Percentiles rank a stretch among this genome's conserved stretches.
Evolutionary conservation across 768 basidiomycete species (phyloP).

Genomic region (Tricholoma flavovirens): DNA sequence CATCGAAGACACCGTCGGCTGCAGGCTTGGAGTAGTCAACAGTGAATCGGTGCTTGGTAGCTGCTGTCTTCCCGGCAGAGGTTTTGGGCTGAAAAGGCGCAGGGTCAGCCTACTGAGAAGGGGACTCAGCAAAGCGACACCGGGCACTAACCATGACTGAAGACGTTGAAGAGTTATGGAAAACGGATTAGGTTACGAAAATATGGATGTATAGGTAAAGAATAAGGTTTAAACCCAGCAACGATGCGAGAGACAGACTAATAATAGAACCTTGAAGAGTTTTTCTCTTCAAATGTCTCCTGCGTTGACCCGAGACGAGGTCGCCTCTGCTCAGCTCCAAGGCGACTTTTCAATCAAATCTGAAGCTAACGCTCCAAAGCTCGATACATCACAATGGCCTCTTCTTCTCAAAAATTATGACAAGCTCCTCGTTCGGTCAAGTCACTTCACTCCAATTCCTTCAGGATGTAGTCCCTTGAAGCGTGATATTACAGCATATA

Average conservation of each 20-base stretch:
- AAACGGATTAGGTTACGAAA: not conserved
- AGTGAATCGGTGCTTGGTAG: constrained; percentile 69
- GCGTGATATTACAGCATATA: constrained; percentile 85
- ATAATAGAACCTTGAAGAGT: not conserved
- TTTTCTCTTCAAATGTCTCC: constrained; percentile 30
- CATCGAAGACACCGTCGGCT: constrained; percentile 47
- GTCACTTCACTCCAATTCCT: constrained; percentile 98
- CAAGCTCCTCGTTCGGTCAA: constrained; percentile 88
- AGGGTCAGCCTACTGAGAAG: constrained; percentile 89
- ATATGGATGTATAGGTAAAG: constrained; percentile 37
- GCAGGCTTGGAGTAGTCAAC: constrained; percentile 87
- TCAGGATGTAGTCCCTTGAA: constrained; percentile 91
- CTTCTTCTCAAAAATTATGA: constrained; percentile 98
- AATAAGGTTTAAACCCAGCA: constrained; percentile 25
- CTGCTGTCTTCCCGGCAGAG: constrained; percentile 45
- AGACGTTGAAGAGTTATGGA: constrained; percentile 11
- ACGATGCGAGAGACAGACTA: not conserved
- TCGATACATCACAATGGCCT: constrained; percentile 98
- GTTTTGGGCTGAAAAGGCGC: constrained; percentile 52
- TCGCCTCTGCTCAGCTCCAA: constrained; percentile 66
- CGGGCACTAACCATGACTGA: constrained; percentile 61
- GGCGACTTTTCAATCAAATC: constrained; percentile 83
- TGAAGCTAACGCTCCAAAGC: constrained; percentile 61
- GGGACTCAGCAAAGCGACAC: constrained; percentile 82
- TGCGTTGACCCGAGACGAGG: constrained; percentile 56